phyloP scores from a whole-genome alignment of 129 eudicot genomes.

The Flaveria sonorensis region DNA sequence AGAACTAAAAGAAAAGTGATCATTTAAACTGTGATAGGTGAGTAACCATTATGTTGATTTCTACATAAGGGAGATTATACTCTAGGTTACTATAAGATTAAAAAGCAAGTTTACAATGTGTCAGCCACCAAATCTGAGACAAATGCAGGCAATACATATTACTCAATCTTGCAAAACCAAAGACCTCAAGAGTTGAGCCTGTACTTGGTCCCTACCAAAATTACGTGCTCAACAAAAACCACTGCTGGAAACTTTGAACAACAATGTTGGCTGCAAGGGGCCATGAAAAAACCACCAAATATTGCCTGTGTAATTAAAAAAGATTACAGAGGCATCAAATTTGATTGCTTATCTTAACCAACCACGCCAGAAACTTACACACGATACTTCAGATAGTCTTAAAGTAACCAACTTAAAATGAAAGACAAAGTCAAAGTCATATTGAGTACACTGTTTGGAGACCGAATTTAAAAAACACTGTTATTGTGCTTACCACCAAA shows the following conservation, averaged over 20 bases:
- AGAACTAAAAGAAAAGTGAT: background rate
- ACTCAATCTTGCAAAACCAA: slow-evolving; percentile 9
- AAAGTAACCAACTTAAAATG: slow-evolving; percentile 1
- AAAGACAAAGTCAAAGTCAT: slow-evolving; percentile 7
- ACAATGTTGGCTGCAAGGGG: background rate
- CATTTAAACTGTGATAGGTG: background rate
- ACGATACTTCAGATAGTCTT: slow-evolving; percentile 4
- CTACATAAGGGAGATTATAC: background rate
- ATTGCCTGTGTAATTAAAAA: background rate
- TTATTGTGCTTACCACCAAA: slow-evolving; percentile 56
- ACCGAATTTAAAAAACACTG: background rate
- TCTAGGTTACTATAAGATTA: background rate
- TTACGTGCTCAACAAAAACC: slow-evolving; percentile 2
- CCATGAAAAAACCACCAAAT: background rate
- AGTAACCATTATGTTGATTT: background rate
- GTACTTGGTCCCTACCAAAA: background rate
- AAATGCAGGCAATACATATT: background rate
- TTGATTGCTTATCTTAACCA: slow-evolving; percentile 2
- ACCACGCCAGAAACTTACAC: slow-evolving; percentile 2
- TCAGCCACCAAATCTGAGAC: background rate
- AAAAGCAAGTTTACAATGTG: background rate
- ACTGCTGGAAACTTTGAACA: slow-evolving; percentile 1
- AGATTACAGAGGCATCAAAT: background rate
- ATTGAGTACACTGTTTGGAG: background rate
- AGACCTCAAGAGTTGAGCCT: background rate